A percentile compares a stretch with the other conserved stretches of the same genome.
phyloP scores from a whole-genome alignment of 2,329 filamentous ascomycete species.

The Colletotrichum lentis region DNA sequence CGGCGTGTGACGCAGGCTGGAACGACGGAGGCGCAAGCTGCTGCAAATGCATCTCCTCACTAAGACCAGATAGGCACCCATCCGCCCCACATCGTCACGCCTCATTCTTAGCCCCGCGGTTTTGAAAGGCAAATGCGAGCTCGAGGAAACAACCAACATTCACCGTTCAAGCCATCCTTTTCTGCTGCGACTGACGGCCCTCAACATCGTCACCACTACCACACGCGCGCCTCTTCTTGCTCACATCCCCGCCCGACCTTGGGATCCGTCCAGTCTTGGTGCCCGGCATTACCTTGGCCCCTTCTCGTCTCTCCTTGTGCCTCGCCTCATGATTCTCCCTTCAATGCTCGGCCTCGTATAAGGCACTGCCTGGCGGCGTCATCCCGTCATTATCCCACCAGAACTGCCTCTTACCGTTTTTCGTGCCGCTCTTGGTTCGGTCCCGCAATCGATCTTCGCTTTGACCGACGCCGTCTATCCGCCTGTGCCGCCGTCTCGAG shows the following conservation, averaged over 20 bases:
- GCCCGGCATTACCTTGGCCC: neutral
- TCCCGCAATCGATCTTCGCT: neutral
- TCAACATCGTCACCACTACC: neutral
- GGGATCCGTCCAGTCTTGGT: neutral
- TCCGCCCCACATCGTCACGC: slow-evolving; percentile 6
- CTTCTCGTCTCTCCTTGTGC: neutral
- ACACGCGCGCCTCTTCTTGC: neutral
- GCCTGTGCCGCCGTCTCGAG: neutral
- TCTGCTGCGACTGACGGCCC: neutral
- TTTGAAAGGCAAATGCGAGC: slow-evolving; percentile 11
- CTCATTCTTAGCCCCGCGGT: slow-evolving; percentile 13
- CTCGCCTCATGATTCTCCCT: neutral
- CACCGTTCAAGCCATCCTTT: neutral
- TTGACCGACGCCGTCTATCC: neutral
- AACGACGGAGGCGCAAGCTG: slow-evolving; percentile 35
- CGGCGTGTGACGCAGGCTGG: slow-evolving; percentile 32
- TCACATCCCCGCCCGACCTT: neutral
- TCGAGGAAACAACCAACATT: neutral
- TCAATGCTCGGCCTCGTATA: neutral
- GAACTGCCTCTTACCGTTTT: neutral
- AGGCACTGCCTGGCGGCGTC: neutral
- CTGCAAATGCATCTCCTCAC: slow-evolving; percentile 4
- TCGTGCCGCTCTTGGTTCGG: neutral
- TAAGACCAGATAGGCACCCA: neutral
- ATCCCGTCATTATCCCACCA: neutral